Base-by-base conservation (phyloP, 2,329 filamentous ascomycete species). In the Pseudogymnoascus sp. region DNA sequence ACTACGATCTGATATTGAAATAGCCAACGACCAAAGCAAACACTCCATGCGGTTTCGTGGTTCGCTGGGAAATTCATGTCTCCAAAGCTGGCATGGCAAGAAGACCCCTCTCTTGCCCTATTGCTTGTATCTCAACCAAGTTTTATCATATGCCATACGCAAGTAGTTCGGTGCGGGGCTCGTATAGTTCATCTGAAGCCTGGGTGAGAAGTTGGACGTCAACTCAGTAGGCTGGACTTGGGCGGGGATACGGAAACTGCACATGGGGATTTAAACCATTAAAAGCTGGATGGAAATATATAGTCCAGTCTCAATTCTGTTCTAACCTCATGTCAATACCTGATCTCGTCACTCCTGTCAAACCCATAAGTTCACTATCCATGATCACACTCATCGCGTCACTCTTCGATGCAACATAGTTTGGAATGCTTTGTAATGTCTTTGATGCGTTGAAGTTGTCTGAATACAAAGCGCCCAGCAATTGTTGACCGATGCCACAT, bases 381-480 rank as follows among this genome's bases (percentile, higher is more conserved):
- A 54, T 54, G 28, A 54, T 54, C 47, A 54, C 47, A 54, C 47
- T 54, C 47, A 54, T 54, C 38, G 38, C 38, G 38, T 39, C 47
- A 54, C 47, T 54, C 47, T 54, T 58, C 57, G 33, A 37, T 11
- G 16, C 35, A 58, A 58, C 57, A 37, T 58, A 38, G 18, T 58
- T 58, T 58, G 57, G 57, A 58, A 58, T 38, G 33, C 35, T 39
- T 58, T 58, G 57, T 58, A 58, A 58, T 58, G 57, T 58, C 57
- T 58, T 58, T 58, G 57, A 58, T 58, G 57, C 57, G 57, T 58
- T 58, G 57, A 38, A 58, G 57, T 58, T 58, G 57, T 58, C 57
- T 58, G 57, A 58, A 58, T 58, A 58, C 57, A 58, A 39, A 58
- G 57, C 57, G 37, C 57, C 37, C 57, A 58, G 57, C 57, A 39